Evolutionary conservation across 2,329 filamentous ascomycete species (phyloP), one percentile per base, ranked within the genome.

Genomic region (Curvularia hawaiiensis): DNA sequence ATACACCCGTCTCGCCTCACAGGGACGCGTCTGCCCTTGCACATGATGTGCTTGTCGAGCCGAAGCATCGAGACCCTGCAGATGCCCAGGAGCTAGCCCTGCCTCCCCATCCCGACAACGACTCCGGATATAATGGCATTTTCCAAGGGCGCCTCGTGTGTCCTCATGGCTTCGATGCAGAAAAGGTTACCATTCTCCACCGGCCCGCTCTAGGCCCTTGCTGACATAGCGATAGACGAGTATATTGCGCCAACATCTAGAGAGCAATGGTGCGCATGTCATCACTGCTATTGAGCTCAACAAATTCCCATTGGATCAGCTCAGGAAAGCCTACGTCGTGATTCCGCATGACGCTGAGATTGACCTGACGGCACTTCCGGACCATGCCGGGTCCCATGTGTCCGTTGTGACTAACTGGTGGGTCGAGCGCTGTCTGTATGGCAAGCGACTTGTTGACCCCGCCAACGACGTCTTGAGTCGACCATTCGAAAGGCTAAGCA

Each of bases 361-460:
- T 31, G 65, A 75, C 47, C 61, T 79, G 9, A 70, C 74, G 31
- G 58, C 65, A 40, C 64, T 76, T 48, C 71, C 77, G 62, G 68
- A 68, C 48, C 60, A 64, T 22, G 76, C 79, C 61, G 79, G 65
- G 50, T 52, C 59, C 50, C 47, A 54, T 44, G 50, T 74, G 41
- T 64, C 52, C 51, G 52, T 81, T 53, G 87, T 96, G 31, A 98
- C 92, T 11, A 92, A 97, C 71, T 96, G 95, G 83, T 99, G 94
- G 84, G 83, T 99, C 51, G 95, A 99, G 77, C 86, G 87, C 47
- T 98, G 94, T 73, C 80, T 99, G 39, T 88, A 93, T 72, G 85
- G 86, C 62, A 95, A 91, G 75, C 79, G 78, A 26, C 85, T 94
- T 65, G 82, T 91, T 46, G 80, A 89, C 30, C 91, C 92, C 5